These are phyloP conservation scores for Diplodia scrobiculata DNA, from an alignment of 2,329 filamentous ascomycete genomes.

Conservation along the genomic window DNA sequence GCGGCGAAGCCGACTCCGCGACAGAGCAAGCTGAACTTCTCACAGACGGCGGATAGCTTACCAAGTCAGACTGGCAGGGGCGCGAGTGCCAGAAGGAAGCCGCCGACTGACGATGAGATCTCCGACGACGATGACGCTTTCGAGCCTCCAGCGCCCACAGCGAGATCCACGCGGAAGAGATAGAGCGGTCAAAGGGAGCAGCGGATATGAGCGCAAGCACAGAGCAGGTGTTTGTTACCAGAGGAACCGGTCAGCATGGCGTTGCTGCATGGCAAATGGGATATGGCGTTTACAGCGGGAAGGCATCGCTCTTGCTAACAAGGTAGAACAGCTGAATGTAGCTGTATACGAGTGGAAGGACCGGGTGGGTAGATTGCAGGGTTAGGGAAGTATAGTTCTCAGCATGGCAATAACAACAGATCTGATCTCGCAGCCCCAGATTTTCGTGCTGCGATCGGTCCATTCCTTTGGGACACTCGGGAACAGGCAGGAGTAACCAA, in stretches of 20 bases:
- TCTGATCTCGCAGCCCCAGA: slow-evolving; percentile 6
- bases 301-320: background rate
- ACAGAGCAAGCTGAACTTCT: slow-evolving; percentile 49
- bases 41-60: slow-evolving; percentile 42
- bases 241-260: background rate
- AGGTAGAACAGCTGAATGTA: background rate
- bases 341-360: background rate
- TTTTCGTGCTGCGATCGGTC: background rate
- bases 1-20: slow-evolving; percentile 34
- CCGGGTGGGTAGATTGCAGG: background rate
- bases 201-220: background rate
- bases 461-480: background rate
- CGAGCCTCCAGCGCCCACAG: slow-evolving; percentile 39
- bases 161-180: slow-evolving; percentile 30
- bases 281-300: background rate
- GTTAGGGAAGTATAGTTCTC: background rate
- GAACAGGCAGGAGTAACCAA: background rate
- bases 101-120: slow-evolving; percentile 47
- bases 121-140: slow-evolving; percentile 46
- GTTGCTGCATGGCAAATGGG: slow-evolving; percentile 13
- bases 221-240: background rate
- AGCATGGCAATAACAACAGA: slow-evolving; percentile 4
- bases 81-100: slow-evolving; percentile 28
- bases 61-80: slow-evolving; percentile 39
- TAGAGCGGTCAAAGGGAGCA: background rate